phyloP scores from a whole-genome alignment of 257 asterid species.

The Solanum gandarillasii region DNA sequence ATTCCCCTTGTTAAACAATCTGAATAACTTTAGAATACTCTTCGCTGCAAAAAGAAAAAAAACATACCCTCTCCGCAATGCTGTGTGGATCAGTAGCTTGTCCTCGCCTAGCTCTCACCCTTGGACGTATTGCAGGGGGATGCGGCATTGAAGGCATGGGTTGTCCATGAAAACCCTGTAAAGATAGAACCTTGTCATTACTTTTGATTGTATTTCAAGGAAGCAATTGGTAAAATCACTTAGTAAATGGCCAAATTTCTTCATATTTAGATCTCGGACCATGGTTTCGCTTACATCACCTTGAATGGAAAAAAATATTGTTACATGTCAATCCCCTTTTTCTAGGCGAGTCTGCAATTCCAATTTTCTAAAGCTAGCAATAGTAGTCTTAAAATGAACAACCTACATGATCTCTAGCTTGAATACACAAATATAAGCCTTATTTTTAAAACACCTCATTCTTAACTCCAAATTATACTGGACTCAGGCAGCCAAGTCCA shows the following conservation, averaged over 20 bases:
- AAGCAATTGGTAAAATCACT: not conserved
- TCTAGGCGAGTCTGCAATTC: not conserved
- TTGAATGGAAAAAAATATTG: not conserved
- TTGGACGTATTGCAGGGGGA: slow-evolving; percentile 82
- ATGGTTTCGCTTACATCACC: not conserved
- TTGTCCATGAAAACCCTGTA: slow-evolving; percentile 82
- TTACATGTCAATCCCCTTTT: not conserved
- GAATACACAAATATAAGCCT: not conserved
- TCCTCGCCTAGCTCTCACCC: slow-evolving; percentile 98
- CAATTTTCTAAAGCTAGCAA: not conserved
- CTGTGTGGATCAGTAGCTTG: slow-evolving; percentile 99
- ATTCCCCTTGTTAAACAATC: not conserved
- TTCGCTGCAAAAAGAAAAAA: not conserved
- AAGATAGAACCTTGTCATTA: not conserved
- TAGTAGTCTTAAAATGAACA: not conserved
- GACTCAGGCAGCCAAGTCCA: not conserved
- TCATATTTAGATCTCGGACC: not conserved
- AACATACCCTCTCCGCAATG: slow-evolving; percentile 93
- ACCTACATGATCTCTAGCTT: not conserved
- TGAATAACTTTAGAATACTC: not conserved
- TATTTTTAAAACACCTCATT: not conserved
- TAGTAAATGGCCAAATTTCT: not conserved
- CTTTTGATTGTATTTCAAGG: not conserved
- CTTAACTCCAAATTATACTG: not conserved
- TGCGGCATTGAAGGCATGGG: slow-evolving; percentile 60